Evolutionary conservation across 352 stramenopile species (phyloP), one percentile per base, ranked within the genome.

Genomic region (Globisporangium mamillatum): DNA sequence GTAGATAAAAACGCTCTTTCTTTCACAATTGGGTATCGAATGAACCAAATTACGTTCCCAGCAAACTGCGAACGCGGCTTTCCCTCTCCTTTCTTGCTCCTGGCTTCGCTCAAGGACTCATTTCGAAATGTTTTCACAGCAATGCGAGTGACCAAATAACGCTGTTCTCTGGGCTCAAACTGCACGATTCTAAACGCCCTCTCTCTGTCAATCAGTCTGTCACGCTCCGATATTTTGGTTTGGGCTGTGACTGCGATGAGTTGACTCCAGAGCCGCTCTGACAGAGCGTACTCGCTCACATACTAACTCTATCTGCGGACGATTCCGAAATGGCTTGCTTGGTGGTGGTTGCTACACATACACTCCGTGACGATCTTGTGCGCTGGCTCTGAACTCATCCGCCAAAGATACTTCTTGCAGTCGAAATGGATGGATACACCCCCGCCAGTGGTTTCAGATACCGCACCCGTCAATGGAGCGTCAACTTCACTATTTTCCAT

Each of bases 81-180:
- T 41, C 34, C 34, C 34, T 41, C 34, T 41, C 14, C 34, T 25
- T 22, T 27, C 29, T 29, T 22, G 10, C 48, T 27, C 18, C 46
- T 54, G 46, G 46, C 46, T 22, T 55, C 48, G n/a, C 14, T 55
- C 8, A 9, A 16, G 25, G 48, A 55, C n/a, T 55, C 48, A 55
- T 29, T 55, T 46, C 38, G 38, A 18, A 20, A 4, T 55, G n/a
- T 29, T 7, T 55, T 4, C 34, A 41, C 34, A 41, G 14, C 8
- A 55, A 18, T 55, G 48, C n/a, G 20, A 25, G 48, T 46, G 48
- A 29, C 48, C 48, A 25, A 55, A 55, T 55, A 55, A 55, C 48
- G 48, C 48, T 55, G 48, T 55, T 55, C 48, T 55, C 48, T 55
- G 48, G n/a, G 29, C 48, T 14, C n/a, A 55, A 55, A 3, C n/a